phyloP scores from a whole-genome alignment of 2,329 filamentous ascomycete species.

The Beauveria australis region DNA sequence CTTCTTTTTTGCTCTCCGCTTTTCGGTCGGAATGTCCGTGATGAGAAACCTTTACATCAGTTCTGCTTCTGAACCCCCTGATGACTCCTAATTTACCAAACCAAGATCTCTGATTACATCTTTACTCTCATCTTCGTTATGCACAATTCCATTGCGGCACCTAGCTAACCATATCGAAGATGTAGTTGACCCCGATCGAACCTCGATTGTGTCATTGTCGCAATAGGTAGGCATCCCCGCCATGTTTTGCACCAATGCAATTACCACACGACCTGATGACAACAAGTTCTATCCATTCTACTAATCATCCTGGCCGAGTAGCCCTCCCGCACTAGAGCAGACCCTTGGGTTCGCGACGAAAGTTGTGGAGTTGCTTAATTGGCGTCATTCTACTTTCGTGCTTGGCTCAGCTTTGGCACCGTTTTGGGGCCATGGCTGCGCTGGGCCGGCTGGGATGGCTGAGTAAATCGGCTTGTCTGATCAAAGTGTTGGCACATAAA shows the following conservation, averaged over 20 bases:
- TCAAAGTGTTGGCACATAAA: slow-evolving; percentile 14
- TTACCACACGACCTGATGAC: slow-evolving; percentile 27
- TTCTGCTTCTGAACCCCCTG: slow-evolving; percentile 69
- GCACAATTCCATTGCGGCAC: background rate
- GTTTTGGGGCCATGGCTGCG: slow-evolving; percentile 42
- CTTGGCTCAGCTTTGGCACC: slow-evolving; percentile 34
- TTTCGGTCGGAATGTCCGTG: slow-evolving; percentile 33
- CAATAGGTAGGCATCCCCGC: background rate
- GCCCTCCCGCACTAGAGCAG: slow-evolving; percentile 63
- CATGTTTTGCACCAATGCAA: background rate
- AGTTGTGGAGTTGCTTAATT: slow-evolving; percentile 63
- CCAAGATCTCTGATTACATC: slow-evolving; percentile 46
- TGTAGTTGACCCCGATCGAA: background rate
- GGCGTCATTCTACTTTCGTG: slow-evolving; percentile 56
- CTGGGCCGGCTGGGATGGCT: slow-evolving; percentile 53
- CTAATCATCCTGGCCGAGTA: slow-evolving; percentile 58
- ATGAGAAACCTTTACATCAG: slow-evolving; percentile 59
- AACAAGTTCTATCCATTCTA: slow-evolving; percentile 67
- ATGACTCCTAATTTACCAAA: slow-evolving; percentile 60
- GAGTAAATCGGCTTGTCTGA: slow-evolving; percentile 66
- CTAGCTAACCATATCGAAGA: slow-evolving; percentile 5
- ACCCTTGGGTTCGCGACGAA: slow-evolving; percentile 42
- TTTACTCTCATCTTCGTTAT: slow-evolving; percentile 13
- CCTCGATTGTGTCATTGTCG: background rate
- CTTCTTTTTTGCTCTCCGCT: background rate